Base-by-base conservation (phyloP, 306 rosid genomes). In the Quercus variabilis region DNA sequence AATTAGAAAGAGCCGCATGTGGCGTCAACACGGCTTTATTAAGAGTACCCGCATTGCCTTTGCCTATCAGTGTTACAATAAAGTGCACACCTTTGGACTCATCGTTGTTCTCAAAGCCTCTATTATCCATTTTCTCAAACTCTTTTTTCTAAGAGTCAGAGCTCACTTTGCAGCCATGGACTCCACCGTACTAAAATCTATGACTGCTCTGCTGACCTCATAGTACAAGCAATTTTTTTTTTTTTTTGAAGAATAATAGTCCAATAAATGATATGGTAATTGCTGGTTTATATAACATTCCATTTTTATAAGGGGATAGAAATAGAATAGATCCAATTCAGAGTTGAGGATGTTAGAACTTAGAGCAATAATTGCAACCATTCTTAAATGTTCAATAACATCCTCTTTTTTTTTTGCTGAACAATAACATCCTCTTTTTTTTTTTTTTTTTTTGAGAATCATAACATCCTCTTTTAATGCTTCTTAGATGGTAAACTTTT, bases 1-100 rank as follows among this genome's bases (percentile, higher is more conserved):
- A 88, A 82, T 82, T 26, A 5, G 0, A 0, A 0, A 0, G 0
- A 0, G 75, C 49, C 96, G 83, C 80, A 81, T 84, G 82, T 5
- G 0, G 1, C n/a, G 9, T 38, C 46, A 7, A 85, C 80, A 54
- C 69, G 69, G 80, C 69, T 23, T 49, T 52, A 3, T 25, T 55
- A 72, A 30, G 58, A 74, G 30, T 35, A 35, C 2, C 87, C 69
- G 72, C 81, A 26, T 35, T 7, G 43, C 10, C 38, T 55, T 49
- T 49, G 54, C 54, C 54, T 12, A 49, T 49, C 54, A 10, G 4
- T 12, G 54, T 11, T 10, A 11, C 4, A 72, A 72, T 31, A 20
- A 9, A 35, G 69, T 35, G 76, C 51, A 38, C 70, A 26, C 65
- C 31, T 63, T 63, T 67, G 72, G 72, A 33, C 72, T 8, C 9